Percentiles rank a stretch among this genome's conserved stretches.
phyloP scores from a whole-genome alignment of 164 flowering plant genomes.

The grape (Vitis vinifera) region DNA sequence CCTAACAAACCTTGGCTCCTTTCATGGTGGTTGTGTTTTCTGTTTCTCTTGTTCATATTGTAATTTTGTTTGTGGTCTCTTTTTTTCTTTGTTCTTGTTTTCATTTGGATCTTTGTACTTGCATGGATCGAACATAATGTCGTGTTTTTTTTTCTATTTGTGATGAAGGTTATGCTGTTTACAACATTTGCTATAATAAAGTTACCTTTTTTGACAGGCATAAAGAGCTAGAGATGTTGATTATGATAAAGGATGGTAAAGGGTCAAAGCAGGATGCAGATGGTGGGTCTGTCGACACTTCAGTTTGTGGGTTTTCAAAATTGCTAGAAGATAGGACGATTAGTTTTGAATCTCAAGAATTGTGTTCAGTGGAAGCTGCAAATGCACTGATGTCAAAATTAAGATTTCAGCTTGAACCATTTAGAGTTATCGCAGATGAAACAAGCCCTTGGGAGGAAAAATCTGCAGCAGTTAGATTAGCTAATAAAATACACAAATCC shows the following conservation, averaged over 20 bases:
- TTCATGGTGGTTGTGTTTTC: too few species aligned
- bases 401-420: conserved; percentile 67
- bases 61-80: too few species aligned
- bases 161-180: too few species aligned
- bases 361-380: conserved; percentile 58
- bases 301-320: conserved; percentile 28
- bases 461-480: conserved; percentile 60
- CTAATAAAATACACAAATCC: conserved; percentile 54
- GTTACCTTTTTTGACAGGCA: conserved; percentile 35
- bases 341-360: conserved; percentile 45
- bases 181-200: neutral
- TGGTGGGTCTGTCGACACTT: conserved; percentile 8
- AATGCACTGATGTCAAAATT: conserved; percentile 53
- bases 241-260: conserved; percentile 32
- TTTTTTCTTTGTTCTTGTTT: neutral
- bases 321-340: conserved; percentile 44
- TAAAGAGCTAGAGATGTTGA: conserved; percentile 61
- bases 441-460: conserved; percentile 81
- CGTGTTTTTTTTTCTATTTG: too few species aligned
- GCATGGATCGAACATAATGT: too few species aligned
- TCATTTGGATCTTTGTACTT: neutral
- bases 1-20: too few species aligned
- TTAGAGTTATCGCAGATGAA: conserved; percentile 56
- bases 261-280: conserved; percentile 19
- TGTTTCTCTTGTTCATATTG: too few species aligned